Percentiles rank a stretch among this genome's conserved stretches.
Evolutionary conservation across 2,329 filamentous ascomycete genomes (phyloP).

Genomic region (Drechslera avenae): DNA sequence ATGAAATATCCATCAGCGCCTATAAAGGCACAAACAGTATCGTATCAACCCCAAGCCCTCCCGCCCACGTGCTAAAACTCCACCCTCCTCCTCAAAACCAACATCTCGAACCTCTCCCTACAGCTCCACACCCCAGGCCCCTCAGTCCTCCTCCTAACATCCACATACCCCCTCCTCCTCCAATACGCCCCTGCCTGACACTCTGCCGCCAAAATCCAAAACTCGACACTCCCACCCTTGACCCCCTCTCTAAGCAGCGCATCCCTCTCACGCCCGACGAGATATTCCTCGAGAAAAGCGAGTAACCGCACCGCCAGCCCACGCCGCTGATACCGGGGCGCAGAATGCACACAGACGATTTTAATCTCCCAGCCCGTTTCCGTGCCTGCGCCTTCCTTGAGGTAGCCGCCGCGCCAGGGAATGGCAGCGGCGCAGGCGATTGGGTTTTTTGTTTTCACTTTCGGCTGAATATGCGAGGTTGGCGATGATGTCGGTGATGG

Average conservation of each 20-base stretch:
- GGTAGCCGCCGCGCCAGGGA: constrained; percentile 33
- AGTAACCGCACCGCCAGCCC: constrained; percentile 27
- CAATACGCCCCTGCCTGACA: constrained; percentile 35
- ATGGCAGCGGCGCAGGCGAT: constrained; percentile 31
- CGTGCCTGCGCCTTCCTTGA: constrained; percentile 15
- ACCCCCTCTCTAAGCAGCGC: neutral
- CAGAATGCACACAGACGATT: constrained; percentile 28
- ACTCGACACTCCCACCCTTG: neutral
- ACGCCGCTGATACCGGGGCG: constrained; percentile 19
- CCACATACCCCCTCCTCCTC: constrained; percentile 29
- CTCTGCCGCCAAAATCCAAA: constrained; percentile 35
- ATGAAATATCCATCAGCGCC: too few species aligned
- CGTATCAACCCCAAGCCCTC: too few species aligned
- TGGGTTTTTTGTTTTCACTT: constrained; percentile 8
- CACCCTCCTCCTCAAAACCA: constrained; percentile 27
- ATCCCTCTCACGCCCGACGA: constrained; percentile 8
- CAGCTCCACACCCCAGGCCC: constrained; percentile 27
- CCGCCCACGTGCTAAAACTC: constrained; percentile 6
- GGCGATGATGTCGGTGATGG: neutral
- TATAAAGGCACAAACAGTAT: too few species aligned
- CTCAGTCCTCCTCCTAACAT: constrained; percentile 18
- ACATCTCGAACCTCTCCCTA: constrained; percentile 29
- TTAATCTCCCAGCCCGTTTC: constrained; percentile 39
- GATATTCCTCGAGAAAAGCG: constrained; percentile 13
- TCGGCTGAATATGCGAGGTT: too few species aligned